Evolutionary conservation across 2,329 filamentous ascomycete genomes (phyloP).

Genomic region (Botryotinia convoluta): DNA sequence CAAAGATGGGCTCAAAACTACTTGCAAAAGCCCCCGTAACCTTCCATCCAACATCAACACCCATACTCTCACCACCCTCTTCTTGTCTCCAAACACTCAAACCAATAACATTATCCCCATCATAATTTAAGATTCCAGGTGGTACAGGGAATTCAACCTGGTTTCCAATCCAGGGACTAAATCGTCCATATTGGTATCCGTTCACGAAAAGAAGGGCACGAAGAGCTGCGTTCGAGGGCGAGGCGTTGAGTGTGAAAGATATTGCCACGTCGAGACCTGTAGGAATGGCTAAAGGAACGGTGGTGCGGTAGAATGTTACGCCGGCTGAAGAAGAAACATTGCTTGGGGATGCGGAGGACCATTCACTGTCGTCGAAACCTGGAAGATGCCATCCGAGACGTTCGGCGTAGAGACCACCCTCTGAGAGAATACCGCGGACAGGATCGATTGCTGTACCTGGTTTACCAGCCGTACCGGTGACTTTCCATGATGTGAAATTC

Average conservation of each 20-base stretch:
- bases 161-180: constrained; percentile 20
- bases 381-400: constrained; percentile 58
- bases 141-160: constrained; percentile 20
- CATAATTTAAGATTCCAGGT: constrained; percentile 21
- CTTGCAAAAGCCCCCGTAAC: constrained; percentile 13
- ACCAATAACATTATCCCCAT: constrained; percentile 18
- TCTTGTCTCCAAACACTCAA: constrained; percentile 19
- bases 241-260: constrained; percentile 51
- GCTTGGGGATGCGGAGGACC: constrained; percentile 37
- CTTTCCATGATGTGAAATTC: constrained; percentile 47
- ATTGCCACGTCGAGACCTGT: constrained; percentile 54
- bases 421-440: constrained; percentile 53
- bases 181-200: constrained; percentile 44
- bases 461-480: constrained; percentile 53
- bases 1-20: constrained; percentile 18
- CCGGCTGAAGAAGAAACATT: constrained; percentile 49
- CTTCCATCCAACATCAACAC: constrained; percentile 17
- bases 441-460: constrained; percentile 48
- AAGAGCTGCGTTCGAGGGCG: constrained; percentile 43
- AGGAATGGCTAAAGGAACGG: constrained; percentile 50
- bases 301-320: constrained; percentile 55
- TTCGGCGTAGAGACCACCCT: constrained; percentile 57
- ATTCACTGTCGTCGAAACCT: constrained; percentile 49
- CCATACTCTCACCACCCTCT: background rate
- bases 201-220: constrained; percentile 59